Base-by-base conservation (phyloP, 208 protist genomes). In the Leishmania major region DNA sequence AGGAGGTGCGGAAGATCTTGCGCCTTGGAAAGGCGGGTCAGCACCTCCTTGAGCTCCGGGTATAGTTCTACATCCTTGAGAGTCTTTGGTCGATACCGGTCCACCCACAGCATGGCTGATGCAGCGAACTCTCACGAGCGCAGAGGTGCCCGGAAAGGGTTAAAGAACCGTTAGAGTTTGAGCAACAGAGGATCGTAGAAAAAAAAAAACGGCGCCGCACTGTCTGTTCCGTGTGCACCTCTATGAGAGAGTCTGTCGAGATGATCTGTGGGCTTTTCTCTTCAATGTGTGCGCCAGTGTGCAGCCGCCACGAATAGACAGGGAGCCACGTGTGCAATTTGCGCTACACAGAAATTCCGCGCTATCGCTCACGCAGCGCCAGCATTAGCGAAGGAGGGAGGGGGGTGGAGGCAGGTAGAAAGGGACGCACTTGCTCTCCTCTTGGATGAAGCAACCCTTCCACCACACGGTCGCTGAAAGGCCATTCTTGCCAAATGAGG, bases 21-120 rank as follows among this genome's bases (percentile, higher is more conserved):
- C 31, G 84, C 88, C 43, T 79, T 81, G 11, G 91, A 89, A 82
- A 99, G 92, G 51, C 91, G 92, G 51, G 95, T 90, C 15, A 99
- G 93, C 75, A 96, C 89, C 10, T 87, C 75, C 2, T 93, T 98
- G 8, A 99, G 79, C 49, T 98, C 91, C 4, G 91, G 84, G 86
- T 99, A 98, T 57, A 99, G 97, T 78, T 99, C 95, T 43, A 99
- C 89, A 64, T 98, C 87, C 19, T 96, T 92, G 3, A 99, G 90
- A n/a, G 89, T 93, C 47, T 93, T 96, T 31, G 99, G 99, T n/a
- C 99, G 93, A 89, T 99, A 96, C 86, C 99, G 99, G 89, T 99
- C 99, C 28, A 99, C 98, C 99, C 98, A 99, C 75, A 99, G 85
- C 96, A 99, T 99, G 43, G 47, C 57, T 67, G 31, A 78, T 64